Evolutionary conservation across 495 filamentous ascomycete species (phyloP), one percentile per base, ranked within the genome.

Genomic region (Neurospora sp.): DNA sequence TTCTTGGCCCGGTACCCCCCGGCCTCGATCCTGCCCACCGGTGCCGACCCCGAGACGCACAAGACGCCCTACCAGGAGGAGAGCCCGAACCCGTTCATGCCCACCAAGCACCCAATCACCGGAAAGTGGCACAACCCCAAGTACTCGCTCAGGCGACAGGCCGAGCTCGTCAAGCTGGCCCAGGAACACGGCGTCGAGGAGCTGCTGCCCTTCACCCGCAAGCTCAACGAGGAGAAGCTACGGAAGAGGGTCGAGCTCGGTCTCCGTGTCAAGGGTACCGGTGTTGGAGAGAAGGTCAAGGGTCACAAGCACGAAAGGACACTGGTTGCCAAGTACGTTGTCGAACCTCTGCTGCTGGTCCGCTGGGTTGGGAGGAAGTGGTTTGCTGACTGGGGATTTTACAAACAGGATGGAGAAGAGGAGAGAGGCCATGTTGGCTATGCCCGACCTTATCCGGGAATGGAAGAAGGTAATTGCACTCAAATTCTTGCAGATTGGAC

Each of bases 1-100:
- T 97, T 99, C 88, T 93, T 99, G 82, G 90, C 91, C 42, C 90
- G 91, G 74, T 97, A 94, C 78, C 96, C 95, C 34, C 94, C 95
- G 37, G 80, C 79, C 72, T 80, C 85, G 62, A 84, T 90, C 75
- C 79, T 88, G 59, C 83, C 83, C 39, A 54, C 81, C 54, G 81
- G 80, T 73, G 78, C 82, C 34, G 79, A 81, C 81, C 72, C 83
- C 76, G 78, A 86, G 77, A 81, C 82, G 13, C 76, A 82, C 37
- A 75, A 82, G 74, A 83, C 82, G 69, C 77, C 81, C 39, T 84
- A 82, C 78, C 81, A 90, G 73, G 81, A 76, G 77, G 79, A 74
- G 73, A 80, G 75, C 42, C 87, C 83, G 37, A 96, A 96, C 77
- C 94, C 94, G 4, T 97, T 97, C 86, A 83, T 88, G 76, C 86